Conservation (phyloP, 306 rosid species). For the Cicer bijugum region DNA sequence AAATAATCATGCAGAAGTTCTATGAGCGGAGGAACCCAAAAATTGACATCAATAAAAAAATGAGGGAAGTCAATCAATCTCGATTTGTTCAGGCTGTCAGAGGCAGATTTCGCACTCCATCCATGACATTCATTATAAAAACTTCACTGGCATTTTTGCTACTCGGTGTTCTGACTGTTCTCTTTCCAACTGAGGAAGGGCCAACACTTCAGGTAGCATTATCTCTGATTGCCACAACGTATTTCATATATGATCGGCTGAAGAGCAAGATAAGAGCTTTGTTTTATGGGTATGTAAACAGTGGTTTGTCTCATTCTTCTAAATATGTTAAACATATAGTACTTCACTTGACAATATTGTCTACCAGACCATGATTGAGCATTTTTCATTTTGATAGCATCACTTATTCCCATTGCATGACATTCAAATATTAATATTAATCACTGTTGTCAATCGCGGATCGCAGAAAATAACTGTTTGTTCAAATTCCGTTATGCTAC, state of each 20-base stretch:
- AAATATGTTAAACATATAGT: constrained; percentile 5
- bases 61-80: constrained; percentile 80
- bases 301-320: constrained; percentile 32
- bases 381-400: constrained; percentile 20
- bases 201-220: constrained; percentile 95
- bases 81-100: constrained; percentile 69
- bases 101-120: constrained; percentile 81
- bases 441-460: no score
- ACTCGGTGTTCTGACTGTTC: constrained; percentile 77
- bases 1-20: constrained; percentile 85
- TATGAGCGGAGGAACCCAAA: constrained; percentile 83
- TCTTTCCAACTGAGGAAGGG: constrained; percentile 96
- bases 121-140: constrained; percentile 76
- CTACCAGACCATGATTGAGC: constrained; percentile 10
- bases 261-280: constrained; percentile 76
- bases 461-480: no score
- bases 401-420: constrained; percentile 10
- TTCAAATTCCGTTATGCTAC: no score
- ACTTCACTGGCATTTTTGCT: constrained; percentile 67
- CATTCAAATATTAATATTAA: constrained; percentile 20
- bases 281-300: constrained; percentile 76
- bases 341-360: constrained; percentile 16
- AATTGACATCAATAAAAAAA: constrained; percentile 80
- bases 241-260: constrained; percentile 77
- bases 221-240: constrained; percentile 81